phyloP scores from a whole-genome alignment of 2,329 filamentous ascomycete genomes.

The Akanthomyces dipterigenus region DNA sequence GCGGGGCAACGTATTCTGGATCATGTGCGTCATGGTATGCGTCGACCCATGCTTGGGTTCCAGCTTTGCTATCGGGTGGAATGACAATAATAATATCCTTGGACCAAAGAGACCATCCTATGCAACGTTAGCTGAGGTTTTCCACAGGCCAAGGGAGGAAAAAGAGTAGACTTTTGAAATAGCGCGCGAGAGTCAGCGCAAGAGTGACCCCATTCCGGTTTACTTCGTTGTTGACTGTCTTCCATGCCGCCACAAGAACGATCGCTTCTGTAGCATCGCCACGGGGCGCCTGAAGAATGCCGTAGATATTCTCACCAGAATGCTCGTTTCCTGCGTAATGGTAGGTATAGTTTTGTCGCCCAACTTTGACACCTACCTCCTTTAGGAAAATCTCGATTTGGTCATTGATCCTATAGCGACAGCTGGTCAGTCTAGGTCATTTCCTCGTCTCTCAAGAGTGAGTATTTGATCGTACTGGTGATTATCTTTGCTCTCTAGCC shows the following conservation, averaged over 20 bases:
- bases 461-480: slow-evolving; percentile 36
- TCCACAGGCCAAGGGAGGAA: not conserved
- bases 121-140: not conserved
- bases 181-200: slow-evolving; percentile 78
- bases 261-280: slow-evolving; percentile 97
- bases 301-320: slow-evolving; percentile 84
- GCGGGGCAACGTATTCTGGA: slow-evolving; percentile 59
- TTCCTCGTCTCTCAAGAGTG: not conserved
- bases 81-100: slow-evolving; percentile 96
- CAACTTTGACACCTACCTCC: slow-evolving; percentile 77
- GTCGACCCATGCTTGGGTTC: slow-evolving; percentile 94
- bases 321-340: slow-evolving; percentile 66
- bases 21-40: slow-evolving; percentile 91
- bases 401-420: slow-evolving; percentile 49
- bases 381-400: slow-evolving; percentile 69
- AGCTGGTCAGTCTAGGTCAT: not conserved
- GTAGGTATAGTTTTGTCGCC: slow-evolving; percentile 83
- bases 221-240: slow-evolving; percentile 67
- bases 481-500: slow-evolving; percentile 47
- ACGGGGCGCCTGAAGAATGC: slow-evolving; percentile 83
- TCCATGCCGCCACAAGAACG: slow-evolving; percentile 85
- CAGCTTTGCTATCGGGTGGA: slow-evolving; percentile 79
- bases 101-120: slow-evolving; percentile 93
- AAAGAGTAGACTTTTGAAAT: slow-evolving; percentile 68
- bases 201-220: slow-evolving; percentile 86